Evolutionary conservation across 768 basidiomycete genomes (phyloP).

Genomic region (Termitomyces sp.): DNA sequence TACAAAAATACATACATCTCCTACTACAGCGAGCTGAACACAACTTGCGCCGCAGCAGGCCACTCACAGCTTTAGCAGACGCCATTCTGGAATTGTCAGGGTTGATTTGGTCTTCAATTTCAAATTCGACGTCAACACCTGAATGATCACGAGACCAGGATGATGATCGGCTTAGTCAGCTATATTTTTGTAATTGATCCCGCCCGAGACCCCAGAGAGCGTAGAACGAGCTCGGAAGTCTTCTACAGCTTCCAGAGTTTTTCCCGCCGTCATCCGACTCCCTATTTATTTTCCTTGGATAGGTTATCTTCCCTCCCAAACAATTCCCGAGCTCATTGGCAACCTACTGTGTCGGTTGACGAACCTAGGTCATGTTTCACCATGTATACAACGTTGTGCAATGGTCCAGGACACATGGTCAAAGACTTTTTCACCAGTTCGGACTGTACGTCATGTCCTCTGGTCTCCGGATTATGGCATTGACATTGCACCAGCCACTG

Average conservation of each 20-base stretch:
- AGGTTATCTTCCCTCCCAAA: neutral
- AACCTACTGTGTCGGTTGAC: neutral
- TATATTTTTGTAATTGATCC: constrained; percentile 7
- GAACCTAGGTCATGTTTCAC: constrained; percentile 18
- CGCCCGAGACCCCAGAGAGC: constrained; percentile 1
- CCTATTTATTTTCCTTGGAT: constrained; percentile 11
- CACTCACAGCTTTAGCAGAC: constrained; percentile 13
- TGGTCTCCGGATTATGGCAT: neutral
- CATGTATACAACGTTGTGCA: constrained; percentile 26
- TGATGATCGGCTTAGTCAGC: constrained; percentile 13
- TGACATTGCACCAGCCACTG: constrained; percentile 57
- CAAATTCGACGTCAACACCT: neutral
- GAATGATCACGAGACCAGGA: constrained; percentile 13
- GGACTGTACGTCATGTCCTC: constrained; percentile 57
- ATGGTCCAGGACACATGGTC: constrained; percentile 38
- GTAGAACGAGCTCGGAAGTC: constrained; percentile 1
- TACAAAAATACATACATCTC: constrained; percentile 14
- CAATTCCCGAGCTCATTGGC: neutral
- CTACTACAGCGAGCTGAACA: constrained; percentile 2
- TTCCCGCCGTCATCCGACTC: neutral
- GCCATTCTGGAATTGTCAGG: constrained; percentile 19
- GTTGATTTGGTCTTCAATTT: neutral
- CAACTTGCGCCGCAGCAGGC: constrained; percentile 10
- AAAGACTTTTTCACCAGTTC: constrained; percentile 65
- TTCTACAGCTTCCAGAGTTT: neutral